A percentile compares a stretch with the other conserved stretches of the same genome.
phyloP scores from a whole-genome alignment of 768 basidiomycete species.

The Leucosporidium scottii region DNA sequence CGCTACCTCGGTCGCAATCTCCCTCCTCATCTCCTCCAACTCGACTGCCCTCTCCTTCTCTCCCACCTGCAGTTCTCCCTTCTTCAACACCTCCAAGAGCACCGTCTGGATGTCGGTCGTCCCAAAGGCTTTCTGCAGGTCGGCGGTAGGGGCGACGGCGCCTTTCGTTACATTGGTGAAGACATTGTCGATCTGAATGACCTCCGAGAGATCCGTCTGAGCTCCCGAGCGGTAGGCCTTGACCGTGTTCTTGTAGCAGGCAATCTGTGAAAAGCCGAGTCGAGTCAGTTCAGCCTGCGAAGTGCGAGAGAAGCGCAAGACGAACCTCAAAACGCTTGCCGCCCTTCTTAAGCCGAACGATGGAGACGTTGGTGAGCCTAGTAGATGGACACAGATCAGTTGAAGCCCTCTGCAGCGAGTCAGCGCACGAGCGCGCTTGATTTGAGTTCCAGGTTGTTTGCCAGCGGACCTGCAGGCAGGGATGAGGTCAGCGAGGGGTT shows the following conservation, averaged over 20 bases:
- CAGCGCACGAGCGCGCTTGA: slow-evolving; percentile 46
- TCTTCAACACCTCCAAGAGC: slow-evolving; percentile 86
- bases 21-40: slow-evolving; percentile 66
- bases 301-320: slow-evolving; percentile 8
- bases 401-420: too few species aligned
- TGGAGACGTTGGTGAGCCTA: slow-evolving; percentile 81
- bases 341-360: slow-evolving; percentile 91
- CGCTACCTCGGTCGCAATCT: slow-evolving; percentile 88
- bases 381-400: too few species aligned
- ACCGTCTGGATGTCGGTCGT: slow-evolving; percentile 63
- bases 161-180: slow-evolving; percentile 96
- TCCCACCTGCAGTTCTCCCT: slow-evolving; percentile 93
- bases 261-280: slow-evolving; percentile 54
- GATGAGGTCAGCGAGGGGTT: neutral
- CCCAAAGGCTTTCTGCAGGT: slow-evolving; percentile 86
- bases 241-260: slow-evolving; percentile 99
- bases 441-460: slow-evolving; percentile 36
- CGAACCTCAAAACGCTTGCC: slow-evolving; percentile 96
- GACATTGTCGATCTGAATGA: slow-evolving; percentile 91
- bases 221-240: slow-evolving; percentile 91
- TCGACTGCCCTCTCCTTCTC: slow-evolving; percentile 96
- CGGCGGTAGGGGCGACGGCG: slow-evolving; percentile 76
- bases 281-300: neutral
- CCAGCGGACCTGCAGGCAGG: slow-evolving; percentile 23
- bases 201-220: slow-evolving; percentile 91